Conservation (phyloP, 345 rosid genomes). For the Citrus sinensis region DNA sequence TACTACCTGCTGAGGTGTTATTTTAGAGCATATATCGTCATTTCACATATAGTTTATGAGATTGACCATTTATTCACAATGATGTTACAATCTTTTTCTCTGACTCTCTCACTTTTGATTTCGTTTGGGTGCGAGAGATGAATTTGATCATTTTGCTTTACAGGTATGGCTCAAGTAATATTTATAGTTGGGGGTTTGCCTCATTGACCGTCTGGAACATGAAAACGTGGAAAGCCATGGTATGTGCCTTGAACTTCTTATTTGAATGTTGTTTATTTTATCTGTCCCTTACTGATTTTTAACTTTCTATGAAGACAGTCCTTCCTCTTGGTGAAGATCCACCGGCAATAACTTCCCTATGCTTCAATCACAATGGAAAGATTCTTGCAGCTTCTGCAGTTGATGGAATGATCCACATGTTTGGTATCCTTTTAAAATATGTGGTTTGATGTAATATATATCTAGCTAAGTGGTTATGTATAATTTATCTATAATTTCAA, state of each 20-base stretch:
- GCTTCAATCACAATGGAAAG: constrained; percentile 81
- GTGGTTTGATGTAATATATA: not conserved
- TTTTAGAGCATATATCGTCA: not conserved
- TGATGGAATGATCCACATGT: constrained; percentile 87
- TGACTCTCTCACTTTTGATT: not conserved
- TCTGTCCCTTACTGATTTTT: constrained; percentile 26
- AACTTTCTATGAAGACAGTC: constrained; percentile 60
- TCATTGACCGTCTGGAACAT: constrained; percentile 77
- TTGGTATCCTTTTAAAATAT: constrained; percentile 65
- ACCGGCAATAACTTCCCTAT: constrained; percentile 67
- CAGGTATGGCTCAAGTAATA: constrained; percentile 44
- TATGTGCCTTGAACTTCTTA: constrained; percentile 28
- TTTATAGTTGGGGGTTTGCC: constrained; percentile 51
- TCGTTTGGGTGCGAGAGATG: not conserved
- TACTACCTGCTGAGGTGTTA: not conserved
- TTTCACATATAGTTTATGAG: not conserved
- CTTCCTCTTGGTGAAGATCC: constrained; percentile 87
- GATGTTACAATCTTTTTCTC: not conserved
- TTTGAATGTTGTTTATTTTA: constrained; percentile 5
- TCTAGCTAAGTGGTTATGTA: not conserved
- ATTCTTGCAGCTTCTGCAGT: constrained; percentile 74
- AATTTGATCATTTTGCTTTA: constrained; percentile 16
- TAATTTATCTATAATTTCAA: not conserved
- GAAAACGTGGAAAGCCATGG: constrained; percentile 77
- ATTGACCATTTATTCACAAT: not conserved